A percentile compares a stretch with the other conserved stretches of the same genome.
phyloP scores from a whole-genome alignment of 805 yeast species.

The Clavispora asparagi region DNA sequence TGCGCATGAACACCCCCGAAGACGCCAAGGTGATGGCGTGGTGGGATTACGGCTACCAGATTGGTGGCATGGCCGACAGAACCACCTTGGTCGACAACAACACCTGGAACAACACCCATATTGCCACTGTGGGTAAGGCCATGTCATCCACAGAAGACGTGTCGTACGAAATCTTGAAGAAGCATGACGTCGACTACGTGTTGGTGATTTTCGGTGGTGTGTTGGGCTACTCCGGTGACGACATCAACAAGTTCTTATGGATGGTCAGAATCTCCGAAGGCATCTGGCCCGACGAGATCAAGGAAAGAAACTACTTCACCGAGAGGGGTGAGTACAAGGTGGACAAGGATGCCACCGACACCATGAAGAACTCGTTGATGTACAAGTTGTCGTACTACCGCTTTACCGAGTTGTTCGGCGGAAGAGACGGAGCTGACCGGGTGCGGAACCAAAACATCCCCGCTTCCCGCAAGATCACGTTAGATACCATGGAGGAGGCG shows the following conservation, averaged over 20 bases:
- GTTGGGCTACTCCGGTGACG: conserved; percentile 93
- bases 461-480: conserved; percentile 38
- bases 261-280: conserved; percentile 99
- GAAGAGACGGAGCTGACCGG: conserved; percentile 67
- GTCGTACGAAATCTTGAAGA: conserved; percentile 80
- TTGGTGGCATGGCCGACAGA: conserved; percentile 99
- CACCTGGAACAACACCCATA: conserved; percentile 99
- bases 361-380: conserved; percentile 88
- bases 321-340: conserved; percentile 83
- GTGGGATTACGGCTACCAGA: conserved; percentile 99
- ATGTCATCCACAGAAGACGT: conserved; percentile 87
- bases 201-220: conserved; percentile 91
- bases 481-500: conserved; percentile 86
- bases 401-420: conserved; percentile 65
- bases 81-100: conserved; percentile 97
- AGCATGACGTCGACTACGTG: conserved; percentile 94
- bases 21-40: conserved; percentile 96
- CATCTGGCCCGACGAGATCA: conserved; percentile 98
- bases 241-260: conserved; percentile 94
- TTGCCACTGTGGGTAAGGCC: conserved; percentile 98
- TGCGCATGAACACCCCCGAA: conserved; percentile 95
- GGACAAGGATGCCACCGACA: conserved; percentile 71
- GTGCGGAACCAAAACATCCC: conserved; percentile 82
- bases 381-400: conserved; percentile 92
- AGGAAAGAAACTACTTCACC: conserved; percentile 80